Evolutionary conservation across 257 asterid species (phyloP).

Genomic region (Solanum pimpinellifolium): DNA sequence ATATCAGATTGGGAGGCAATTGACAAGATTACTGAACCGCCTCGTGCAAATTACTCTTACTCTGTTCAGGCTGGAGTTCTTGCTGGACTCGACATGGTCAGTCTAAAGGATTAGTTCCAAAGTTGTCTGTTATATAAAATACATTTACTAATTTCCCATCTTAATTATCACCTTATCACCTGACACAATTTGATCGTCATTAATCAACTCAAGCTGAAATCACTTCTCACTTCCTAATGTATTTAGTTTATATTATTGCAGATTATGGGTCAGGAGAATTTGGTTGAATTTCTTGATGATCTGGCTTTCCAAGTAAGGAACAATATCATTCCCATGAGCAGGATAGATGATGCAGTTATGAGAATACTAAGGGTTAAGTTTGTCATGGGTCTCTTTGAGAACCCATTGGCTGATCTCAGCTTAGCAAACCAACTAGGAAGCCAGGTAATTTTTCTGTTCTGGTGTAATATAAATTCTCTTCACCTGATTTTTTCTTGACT

Average conservation of each 20-base stretch:
- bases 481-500: not conserved
- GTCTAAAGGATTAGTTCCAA: not conserved
- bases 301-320: constrained; percentile 15
- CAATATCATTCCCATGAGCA: constrained; percentile 23
- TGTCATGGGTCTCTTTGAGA: constrained; percentile 24
- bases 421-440: constrained; percentile 15
- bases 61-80: constrained; percentile 36
- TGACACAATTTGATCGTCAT: not conserved
- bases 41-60: constrained; percentile 49
- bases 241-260: not conserved
- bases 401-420: constrained; percentile 19
- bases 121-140: not conserved
- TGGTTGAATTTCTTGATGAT: constrained; percentile 14
- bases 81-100: constrained; percentile 77
- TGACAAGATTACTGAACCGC: constrained; percentile 46
- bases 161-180: not conserved
- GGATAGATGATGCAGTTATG: constrained; percentile 30
- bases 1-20: constrained; percentile 66
- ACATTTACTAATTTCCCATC: not conserved
- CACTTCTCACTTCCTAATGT: not conserved
- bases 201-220: not conserved
- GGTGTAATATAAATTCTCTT: not conserved
- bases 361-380: constrained; percentile 26
- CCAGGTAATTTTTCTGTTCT: not conserved
- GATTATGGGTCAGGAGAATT: constrained; percentile 19